Conservation (phyloP, 306 rosid species). For the Lagenaria siceraria region DNA sequence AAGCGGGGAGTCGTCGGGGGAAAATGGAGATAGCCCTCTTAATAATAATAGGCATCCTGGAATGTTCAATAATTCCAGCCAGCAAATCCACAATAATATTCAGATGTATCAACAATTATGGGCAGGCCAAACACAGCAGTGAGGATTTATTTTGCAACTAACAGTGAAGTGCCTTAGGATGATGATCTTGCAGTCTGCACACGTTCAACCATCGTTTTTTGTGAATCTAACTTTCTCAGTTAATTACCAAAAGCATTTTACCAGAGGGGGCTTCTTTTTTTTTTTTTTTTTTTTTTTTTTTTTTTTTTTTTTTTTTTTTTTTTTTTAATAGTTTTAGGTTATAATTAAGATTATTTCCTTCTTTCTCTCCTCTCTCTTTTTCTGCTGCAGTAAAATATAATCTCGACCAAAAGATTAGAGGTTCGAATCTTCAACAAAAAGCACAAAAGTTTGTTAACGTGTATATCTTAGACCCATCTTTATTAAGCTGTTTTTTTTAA, state of each 20-base stretch:
- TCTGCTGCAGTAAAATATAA: background rate
- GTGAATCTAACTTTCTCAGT: background rate
- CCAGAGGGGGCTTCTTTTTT: background rate
- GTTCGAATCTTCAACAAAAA: too few relatives aligned
- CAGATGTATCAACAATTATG: conserved; percentile 47
- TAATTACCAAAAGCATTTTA: background rate
- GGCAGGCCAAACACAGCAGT: conserved; percentile 54
- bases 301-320: too few relatives aligned
- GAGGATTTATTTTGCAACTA: conserved; percentile 20
- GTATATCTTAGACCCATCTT: too few relatives aligned
- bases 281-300: too few relatives aligned
- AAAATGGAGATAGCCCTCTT: conserved; percentile 41
- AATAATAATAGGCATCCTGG: conserved; percentile 34
- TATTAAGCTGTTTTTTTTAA: too few relatives aligned
- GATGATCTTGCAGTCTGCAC: conserved; percentile 1
- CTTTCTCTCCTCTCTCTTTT: background rate
- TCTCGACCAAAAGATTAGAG: too few relatives aligned
- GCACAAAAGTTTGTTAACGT: too few relatives aligned
- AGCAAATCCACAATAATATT: conserved; percentile 35
- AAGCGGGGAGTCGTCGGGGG: conserved; percentile 59
- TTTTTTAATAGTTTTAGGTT: background rate
- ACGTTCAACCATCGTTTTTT: conserved; percentile 13
- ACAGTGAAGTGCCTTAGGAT: conserved; percentile 16
- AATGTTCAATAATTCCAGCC: conserved; percentile 29
- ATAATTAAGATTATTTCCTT: background rate